A percentile compares a stretch with the other conserved stretches of the same genome.
Evolutionary conservation across 139 green algal species (phyloP).

Genomic region (Zygnema cylindricum): DNA sequence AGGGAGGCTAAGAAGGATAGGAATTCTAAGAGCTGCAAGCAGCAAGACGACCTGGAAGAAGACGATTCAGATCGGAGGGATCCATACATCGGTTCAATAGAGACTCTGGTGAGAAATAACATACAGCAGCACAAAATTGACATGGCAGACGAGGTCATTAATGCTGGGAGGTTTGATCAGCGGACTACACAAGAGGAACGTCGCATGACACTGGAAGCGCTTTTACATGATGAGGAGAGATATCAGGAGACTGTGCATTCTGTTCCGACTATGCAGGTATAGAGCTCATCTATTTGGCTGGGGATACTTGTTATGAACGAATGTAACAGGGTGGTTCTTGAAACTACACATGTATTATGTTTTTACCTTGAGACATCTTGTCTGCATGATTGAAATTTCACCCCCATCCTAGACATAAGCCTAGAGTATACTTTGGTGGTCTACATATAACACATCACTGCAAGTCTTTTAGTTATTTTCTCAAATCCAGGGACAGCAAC

Average conservation of each 20-base stretch:
- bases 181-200: constrained; percentile 88
- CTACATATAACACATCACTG: too few species aligned
- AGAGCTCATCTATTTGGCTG: neutral
- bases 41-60: constrained; percentile 18
- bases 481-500: too few species aligned
- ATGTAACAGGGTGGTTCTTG: neutral
- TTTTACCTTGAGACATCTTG: neutral
- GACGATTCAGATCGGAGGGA: neutral
- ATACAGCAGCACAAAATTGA: constrained; percentile 98
- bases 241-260: constrained; percentile 46
- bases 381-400: too few species aligned
- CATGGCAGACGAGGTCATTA: constrained; percentile 92
- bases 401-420: too few species aligned
- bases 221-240: constrained; percentile 60
- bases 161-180: constrained; percentile 85
- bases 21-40: neutral
- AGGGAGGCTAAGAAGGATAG: constrained; percentile 22
- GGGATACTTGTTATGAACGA: neutral
- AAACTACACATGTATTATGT: neutral
- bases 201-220: constrained; percentile 54
- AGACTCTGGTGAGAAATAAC: constrained; percentile 92
- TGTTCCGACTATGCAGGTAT: constrained; percentile 36
- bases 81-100: constrained; percentile 80
- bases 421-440: too few species aligned
- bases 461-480: too few species aligned